These are phyloP conservation scores for Mollisia scopiformis DNA, from an alignment of 2,329 filamentous ascomycete species.

Conservation along the genomic window DNA sequence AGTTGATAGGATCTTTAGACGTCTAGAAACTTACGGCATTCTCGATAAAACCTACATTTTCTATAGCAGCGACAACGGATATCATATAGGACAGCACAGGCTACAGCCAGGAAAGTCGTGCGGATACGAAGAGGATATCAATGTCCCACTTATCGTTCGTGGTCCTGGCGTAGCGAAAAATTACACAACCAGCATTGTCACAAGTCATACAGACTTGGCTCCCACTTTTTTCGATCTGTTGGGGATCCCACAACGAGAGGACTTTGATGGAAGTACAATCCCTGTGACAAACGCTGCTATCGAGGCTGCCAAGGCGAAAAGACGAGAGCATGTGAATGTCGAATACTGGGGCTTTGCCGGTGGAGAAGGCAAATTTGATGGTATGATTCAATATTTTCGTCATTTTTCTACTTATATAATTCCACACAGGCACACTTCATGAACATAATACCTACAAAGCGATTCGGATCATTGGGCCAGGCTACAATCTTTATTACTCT, in stretches of 20 bases:
- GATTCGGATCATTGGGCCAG: constrained; percentile 43
- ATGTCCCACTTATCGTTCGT: constrained; percentile 56
- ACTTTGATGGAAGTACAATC: constrained; percentile 50
- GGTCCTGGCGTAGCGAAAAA: constrained; percentile 55
- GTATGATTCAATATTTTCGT: background rate
- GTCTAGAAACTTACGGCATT: constrained; percentile 41
- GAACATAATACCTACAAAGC: constrained; percentile 54
- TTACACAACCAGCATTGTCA: constrained; percentile 43
- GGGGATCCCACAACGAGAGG: constrained; percentile 38
- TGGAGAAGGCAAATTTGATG: constrained; percentile 25
- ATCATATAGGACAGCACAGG: constrained; percentile 53
- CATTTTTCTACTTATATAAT: background rate
- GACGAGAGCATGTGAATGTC: constrained; percentile 49
- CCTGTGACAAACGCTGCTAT: constrained; percentile 34
- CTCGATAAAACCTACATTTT: constrained; percentile 56
- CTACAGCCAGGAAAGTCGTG: constrained; percentile 52
- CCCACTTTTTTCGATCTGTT: constrained; percentile 48
- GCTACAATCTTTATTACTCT: constrained; percentile 65
- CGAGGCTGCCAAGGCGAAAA: constrained; percentile 13
- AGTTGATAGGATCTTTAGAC: constrained; percentile 47
- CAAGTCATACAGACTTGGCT: constrained; percentile 55
- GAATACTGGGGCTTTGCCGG: constrained; percentile 45
- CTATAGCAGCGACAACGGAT: constrained; percentile 58
- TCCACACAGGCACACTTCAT: background rate
- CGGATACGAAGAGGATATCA: constrained; percentile 52